These are phyloP conservation scores for Nitzschia putrida DNA, from an alignment of 108 stramenopile genomes.

Conservation along the genomic window DNA sequence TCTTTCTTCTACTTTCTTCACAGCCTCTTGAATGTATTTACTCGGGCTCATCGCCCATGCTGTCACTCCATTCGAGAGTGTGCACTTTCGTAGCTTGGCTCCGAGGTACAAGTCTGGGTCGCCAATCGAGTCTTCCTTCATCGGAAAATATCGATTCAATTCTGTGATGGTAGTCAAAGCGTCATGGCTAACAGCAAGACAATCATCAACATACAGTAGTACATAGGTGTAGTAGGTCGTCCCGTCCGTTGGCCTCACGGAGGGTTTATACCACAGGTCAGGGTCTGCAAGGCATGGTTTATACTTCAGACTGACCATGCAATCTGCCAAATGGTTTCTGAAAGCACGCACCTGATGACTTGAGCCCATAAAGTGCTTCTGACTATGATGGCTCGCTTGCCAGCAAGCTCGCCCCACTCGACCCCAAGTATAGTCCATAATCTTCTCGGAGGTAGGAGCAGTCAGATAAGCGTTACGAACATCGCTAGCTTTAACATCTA, in stretches of 20 bases:
- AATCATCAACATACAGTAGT: conserved; percentile 32
- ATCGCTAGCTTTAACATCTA: too few relatives aligned
- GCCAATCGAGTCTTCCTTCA: too few relatives aligned
- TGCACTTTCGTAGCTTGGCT: conserved; percentile 32
- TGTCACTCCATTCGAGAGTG: conserved; percentile 40
- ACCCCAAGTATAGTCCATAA: conserved; percentile 40
- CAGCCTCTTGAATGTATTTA: conserved; percentile 44
- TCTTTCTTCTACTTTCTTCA: conserved; percentile 37
- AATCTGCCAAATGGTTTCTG: conserved; percentile 37
- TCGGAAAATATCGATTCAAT: too few relatives aligned
- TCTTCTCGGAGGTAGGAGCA: conserved; percentile 32
- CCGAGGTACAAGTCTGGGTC: conserved; percentile 51
- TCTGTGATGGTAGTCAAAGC: too few relatives aligned
- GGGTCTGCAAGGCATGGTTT: conserved; percentile 41
- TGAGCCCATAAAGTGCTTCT: conserved; percentile 53
- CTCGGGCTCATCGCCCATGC: too few relatives aligned
- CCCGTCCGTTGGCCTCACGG: conserved; percentile 18
- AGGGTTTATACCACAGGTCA: conserved; percentile 38
- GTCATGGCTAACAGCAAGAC: too few relatives aligned
- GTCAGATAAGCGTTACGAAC: conserved; percentile 44
- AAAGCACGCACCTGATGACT: conserved; percentile 45
- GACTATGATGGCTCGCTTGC: conserved; percentile 34
- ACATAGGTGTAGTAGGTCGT: conserved; percentile 35
- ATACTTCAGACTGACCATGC: conserved; percentile 46
- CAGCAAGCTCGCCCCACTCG: conserved; percentile 39